Conservation (phyloP, 495 filamentous ascomycete species). For the Xylaria longipes region DNA sequence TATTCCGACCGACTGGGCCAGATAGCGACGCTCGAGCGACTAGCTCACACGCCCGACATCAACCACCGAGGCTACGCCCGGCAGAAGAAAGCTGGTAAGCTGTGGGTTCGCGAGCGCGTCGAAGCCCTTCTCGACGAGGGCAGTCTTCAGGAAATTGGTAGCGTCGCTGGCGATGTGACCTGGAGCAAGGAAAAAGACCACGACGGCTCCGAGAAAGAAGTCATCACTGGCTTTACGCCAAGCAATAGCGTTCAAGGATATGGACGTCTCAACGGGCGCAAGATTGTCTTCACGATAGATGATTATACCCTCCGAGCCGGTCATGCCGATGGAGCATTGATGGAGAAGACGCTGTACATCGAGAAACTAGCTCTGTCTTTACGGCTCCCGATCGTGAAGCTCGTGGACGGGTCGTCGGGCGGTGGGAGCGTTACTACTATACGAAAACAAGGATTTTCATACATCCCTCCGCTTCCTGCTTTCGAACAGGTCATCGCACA, state of each 20-base stretch:
- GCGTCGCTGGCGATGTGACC: conserved; percentile 62
- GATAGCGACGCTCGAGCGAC: conserved; percentile 53
- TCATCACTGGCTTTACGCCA: conserved; percentile 55
- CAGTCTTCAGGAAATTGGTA: conserved; percentile 64
- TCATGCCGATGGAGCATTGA: conserved; percentile 65
- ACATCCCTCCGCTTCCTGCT: conserved; percentile 60
- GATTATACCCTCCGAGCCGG: conserved; percentile 69
- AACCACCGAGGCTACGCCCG: conserved; percentile 62
- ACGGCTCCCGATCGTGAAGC: conserved; percentile 64
- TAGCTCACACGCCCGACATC: conserved; percentile 60
- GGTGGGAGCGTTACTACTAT: conserved; percentile 69
- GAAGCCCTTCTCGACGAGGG: conserved; percentile 59
- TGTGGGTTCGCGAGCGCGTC: conserved; percentile 70
- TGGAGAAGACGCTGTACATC: conserved; percentile 65
- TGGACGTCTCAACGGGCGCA: conserved; percentile 57
- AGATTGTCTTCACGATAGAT: conserved; percentile 65
- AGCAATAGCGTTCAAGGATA: conserved; percentile 65
- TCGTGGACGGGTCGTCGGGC: conserved; percentile 67
- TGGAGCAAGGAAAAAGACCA: conserved; percentile 55
- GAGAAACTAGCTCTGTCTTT: conserved; percentile 60
- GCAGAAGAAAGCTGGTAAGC: conserved; percentile 67
- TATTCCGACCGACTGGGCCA: conserved; percentile 66
- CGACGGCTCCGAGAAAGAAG: conserved; percentile 44
- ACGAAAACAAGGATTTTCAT: conserved; percentile 59
- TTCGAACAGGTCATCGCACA: conserved; percentile 59